Conservation (phyloP, 2,329 filamentous ascomycete genomes). For the Fusarium sp. region DNA sequence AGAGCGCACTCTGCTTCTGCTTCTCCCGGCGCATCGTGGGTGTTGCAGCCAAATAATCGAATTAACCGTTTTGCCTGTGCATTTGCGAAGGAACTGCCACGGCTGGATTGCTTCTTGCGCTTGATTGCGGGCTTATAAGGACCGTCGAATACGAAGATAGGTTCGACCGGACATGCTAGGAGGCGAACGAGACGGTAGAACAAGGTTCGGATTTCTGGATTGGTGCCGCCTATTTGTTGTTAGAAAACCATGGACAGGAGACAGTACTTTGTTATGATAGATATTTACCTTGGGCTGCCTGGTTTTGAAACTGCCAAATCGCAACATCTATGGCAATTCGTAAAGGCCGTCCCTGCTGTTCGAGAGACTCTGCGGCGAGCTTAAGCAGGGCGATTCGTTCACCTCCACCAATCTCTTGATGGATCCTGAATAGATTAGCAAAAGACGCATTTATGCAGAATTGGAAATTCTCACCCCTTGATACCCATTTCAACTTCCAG, state of each 20-base stretch:
- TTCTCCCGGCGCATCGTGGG: conserved; percentile 91
- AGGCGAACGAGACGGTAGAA: conserved; percentile 91
- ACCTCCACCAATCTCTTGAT: conserved; percentile 87
- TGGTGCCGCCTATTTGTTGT: conserved; percentile 74
- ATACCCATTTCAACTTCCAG: conserved; percentile 67
- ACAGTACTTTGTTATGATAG: too few relatives aligned
- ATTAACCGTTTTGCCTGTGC: conserved; percentile 87
- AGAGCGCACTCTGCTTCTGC: conserved; percentile 96
- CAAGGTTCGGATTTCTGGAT: conserved; percentile 89
- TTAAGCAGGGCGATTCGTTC: conserved; percentile 84
- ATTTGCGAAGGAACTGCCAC: conserved; percentile 74
- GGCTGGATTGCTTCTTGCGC: conserved; percentile 79
- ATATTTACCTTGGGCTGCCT: conserved; percentile 76
- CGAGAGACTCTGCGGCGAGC: conserved; percentile 81
- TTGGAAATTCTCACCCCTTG: conserved; percentile 63
- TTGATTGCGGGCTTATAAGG: conserved; percentile 88
- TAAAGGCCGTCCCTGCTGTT: conserved; percentile 76
- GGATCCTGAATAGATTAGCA: conserved; percentile 71
- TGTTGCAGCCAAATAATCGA: conserved; percentile 84
- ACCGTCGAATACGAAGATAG: conserved; percentile 92
- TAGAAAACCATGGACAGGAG: conserved; percentile 6
- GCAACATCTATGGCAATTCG: conserved; percentile 93
- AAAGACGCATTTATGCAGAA: rapidly evolving
- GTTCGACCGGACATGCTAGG: conserved; percentile 81
- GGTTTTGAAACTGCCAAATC: conserved; percentile 97